phyloP scores from a whole-genome alignment of 1,139 yeast species.

The Candida dubliniensis region DNA sequence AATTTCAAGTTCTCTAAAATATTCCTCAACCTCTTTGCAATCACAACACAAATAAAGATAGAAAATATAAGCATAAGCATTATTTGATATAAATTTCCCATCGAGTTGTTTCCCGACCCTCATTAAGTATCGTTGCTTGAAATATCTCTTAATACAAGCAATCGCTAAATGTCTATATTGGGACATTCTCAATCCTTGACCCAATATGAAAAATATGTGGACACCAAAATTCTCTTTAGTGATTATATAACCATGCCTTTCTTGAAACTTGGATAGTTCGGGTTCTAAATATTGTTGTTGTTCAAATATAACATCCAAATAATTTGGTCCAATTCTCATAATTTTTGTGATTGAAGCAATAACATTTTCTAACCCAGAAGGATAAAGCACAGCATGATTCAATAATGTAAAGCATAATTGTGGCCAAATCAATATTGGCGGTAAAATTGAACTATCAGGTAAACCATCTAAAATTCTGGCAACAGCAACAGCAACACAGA shows the following conservation, averaged over 20 bases:
- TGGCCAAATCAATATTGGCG: conserved; percentile 68
- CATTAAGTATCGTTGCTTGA: conserved; percentile 42
- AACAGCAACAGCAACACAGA: conserved; percentile 47
- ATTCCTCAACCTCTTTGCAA: conserved; percentile 46
- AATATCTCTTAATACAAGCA: conserved; percentile 48
- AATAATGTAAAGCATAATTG: conserved; percentile 39
- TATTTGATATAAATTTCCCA: conserved; percentile 10
- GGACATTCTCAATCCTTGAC: conserved; percentile 66
- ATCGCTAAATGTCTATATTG: conserved; percentile 60
- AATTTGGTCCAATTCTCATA: conserved; percentile 24
- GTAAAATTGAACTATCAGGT: conserved; percentile 51
- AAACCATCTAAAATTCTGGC: conserved; percentile 67
- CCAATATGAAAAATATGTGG: conserved; percentile 50
- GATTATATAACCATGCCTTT: conserved; percentile 41
- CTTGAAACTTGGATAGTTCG: conserved; percentile 48
- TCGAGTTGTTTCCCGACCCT: conserved; percentile 9
- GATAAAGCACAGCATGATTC: conserved; percentile 44
- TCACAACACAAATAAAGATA: conserved; percentile 55
- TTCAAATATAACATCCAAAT: conserved; percentile 34
- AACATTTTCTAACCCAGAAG: conserved; percentile 51
- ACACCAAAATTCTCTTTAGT: conserved; percentile 53
- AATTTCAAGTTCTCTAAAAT: conserved; percentile 49
- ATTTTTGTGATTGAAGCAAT: conserved; percentile 30
- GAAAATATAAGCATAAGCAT: conserved; percentile 48
- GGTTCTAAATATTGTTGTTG: conserved; percentile 42